Evolutionary conservation across 2,329 filamentous ascomycete genomes (phyloP).

Genomic region (Verticillium albo-atrum): DNA sequence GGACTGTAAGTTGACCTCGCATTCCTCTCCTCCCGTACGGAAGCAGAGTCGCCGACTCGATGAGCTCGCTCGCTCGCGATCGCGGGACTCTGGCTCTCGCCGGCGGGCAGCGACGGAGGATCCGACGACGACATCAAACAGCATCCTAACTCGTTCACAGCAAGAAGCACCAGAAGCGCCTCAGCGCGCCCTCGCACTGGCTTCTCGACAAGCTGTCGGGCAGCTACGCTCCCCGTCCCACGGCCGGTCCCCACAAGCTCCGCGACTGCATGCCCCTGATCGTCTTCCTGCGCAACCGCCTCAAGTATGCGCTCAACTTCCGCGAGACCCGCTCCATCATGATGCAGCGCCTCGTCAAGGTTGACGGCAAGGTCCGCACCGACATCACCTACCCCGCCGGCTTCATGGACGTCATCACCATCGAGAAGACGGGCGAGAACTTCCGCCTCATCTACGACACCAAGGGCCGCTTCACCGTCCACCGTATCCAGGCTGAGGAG

Average conservation of each 20-base stretch:
- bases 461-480: constrained; percentile 99
- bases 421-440: constrained; percentile 99
- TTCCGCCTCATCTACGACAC: constrained; percentile 99
- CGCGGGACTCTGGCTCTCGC: neutral
- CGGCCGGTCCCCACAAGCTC: constrained; percentile 95
- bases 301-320: constrained; percentile 99
- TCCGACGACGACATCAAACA: constrained; percentile 8
- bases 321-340: constrained; percentile 97
- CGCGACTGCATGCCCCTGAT: constrained; percentile 98
- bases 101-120: neutral
- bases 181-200: constrained; percentile 99
- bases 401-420: constrained; percentile 99
- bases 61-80: too few species aligned
- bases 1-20: constrained; percentile 49
- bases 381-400: constrained; percentile 95
- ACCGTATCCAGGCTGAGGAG: constrained; percentile 98
- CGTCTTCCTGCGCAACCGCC: constrained; percentile 93
- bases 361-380: constrained; percentile 99
- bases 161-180: constrained; percentile 99
- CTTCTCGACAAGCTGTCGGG: constrained; percentile 99
- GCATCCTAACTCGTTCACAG: constrained; percentile 43
- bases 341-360: constrained; percentile 99
- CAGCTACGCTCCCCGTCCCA: constrained; percentile 69
- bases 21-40: neutral
- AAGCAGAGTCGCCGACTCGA: neutral